A percentile compares a stretch with the other conserved stretches of the same genome.
Conservation (phyloP, 495 filamentous ascomycete species). For the Aspergillus ellipticus region DNA sequence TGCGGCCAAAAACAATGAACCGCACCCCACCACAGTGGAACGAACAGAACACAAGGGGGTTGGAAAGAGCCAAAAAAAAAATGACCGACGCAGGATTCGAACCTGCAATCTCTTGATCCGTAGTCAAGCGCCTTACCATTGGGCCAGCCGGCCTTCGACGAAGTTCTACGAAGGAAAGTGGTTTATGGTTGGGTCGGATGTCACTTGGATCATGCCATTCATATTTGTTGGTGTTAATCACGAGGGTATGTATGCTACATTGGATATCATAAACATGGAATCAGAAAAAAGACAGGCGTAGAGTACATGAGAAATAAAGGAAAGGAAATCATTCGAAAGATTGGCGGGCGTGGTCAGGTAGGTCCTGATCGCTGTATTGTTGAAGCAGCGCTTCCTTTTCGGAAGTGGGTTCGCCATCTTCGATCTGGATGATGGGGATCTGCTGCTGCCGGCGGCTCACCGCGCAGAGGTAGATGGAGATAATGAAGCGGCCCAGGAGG, state of each 20-base stretch:
- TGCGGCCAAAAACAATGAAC: too few species aligned
- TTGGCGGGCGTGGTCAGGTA: constrained; percentile 4
- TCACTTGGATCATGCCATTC: neutral
- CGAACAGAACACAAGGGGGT: neutral
- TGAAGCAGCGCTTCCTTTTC: constrained; percentile 20
- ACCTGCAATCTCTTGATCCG: constrained; percentile 62
- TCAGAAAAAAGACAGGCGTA: constrained; percentile 1
- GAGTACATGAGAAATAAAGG: neutral
- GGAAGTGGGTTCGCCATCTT: constrained; percentile 12
- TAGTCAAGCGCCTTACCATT: constrained; percentile 74
- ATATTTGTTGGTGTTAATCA: neutral
- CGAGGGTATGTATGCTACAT: constrained; percentile 3
- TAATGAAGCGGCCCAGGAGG: constrained; percentile 32
- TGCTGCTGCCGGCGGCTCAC: constrained; percentile 9
- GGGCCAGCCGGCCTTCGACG: constrained; percentile 47
- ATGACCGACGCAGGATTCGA: constrained; percentile 45
- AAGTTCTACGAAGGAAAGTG: neutral
- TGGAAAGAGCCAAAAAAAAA: constrained; percentile 14
- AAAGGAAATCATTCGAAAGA: constrained; percentile 11
- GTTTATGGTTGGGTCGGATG: neutral
- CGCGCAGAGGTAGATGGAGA: constrained; percentile 26
- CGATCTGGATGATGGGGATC: constrained; percentile 5
- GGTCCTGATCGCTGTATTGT: constrained; percentile 10
- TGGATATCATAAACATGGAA: constrained; percentile 5
- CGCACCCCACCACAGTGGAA: too few species aligned